Conservation (phyloP, 495 filamentous ascomycete genomes). For the Mytilinidion resinicola region DNA sequence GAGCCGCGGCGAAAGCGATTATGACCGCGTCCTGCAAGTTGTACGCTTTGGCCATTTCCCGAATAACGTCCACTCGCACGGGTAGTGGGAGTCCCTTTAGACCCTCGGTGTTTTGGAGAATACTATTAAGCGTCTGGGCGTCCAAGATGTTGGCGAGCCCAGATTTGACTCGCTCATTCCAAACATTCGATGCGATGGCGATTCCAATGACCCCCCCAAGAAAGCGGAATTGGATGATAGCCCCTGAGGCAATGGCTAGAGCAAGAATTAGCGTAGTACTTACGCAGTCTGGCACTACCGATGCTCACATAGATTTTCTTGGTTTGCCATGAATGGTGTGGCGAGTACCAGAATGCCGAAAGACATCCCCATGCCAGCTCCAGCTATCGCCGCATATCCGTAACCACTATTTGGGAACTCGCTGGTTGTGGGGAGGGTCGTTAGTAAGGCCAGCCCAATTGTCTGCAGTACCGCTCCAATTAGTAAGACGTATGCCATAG, state of each 20-base stretch:
- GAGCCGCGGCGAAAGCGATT: conserved; percentile 12
- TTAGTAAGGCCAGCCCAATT: conserved; percentile 1
- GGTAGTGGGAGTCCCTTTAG: background rate
- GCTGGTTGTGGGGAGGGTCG: conserved; percentile 2
- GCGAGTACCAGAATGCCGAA: conserved; percentile 7
- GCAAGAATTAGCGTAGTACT: background rate
- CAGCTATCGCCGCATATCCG: conserved; percentile 5
- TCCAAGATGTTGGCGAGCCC: background rate
- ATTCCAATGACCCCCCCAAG: conserved; percentile 15
- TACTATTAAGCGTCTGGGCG: background rate
- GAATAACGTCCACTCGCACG: conserved; percentile 1
- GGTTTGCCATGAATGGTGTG: conserved; percentile 1
- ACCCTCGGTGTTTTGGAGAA: background rate
- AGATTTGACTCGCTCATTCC: background rate
- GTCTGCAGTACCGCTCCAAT: conserved; percentile 3
- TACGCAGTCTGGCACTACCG: background rate
- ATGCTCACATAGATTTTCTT: background rate
- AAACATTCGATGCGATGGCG: conserved; percentile 7
- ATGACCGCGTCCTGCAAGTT: conserved; percentile 11
- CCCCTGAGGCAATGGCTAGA: conserved; percentile 5
- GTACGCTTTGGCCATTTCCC: conserved; percentile 9
- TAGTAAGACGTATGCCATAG: background rate
- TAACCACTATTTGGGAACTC: conserved; percentile 6
- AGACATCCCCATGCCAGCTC: conserved; percentile 6
- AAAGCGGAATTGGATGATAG: conserved; percentile 12